Evolutionary conservation across 257 asterid species (phyloP).

Genomic region (Rhazya stricta): DNA sequence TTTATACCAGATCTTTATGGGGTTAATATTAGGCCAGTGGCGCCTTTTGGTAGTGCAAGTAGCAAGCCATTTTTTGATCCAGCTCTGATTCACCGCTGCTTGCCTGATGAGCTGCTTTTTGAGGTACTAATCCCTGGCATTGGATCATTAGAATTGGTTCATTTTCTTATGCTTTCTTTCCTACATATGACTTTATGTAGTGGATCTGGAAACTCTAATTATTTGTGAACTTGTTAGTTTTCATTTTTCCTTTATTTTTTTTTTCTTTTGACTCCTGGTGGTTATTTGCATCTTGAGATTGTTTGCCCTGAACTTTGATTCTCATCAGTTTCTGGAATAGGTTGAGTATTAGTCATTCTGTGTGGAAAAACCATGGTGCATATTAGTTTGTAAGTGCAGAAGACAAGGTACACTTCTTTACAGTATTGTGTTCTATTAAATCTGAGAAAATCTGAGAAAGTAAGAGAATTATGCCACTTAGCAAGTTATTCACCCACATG

Average conservation of each 20-base stretch:
- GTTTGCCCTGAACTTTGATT: neutral
- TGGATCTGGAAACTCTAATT: neutral
- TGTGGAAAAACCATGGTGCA: neutral
- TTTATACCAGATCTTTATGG: conserved; percentile 75
- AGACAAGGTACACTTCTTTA: neutral
- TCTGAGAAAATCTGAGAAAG: neutral
- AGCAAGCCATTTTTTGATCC: conserved; percentile 54
- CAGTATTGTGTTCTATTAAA: neutral
- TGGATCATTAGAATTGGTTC: neutral
- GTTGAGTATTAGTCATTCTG: neutral
- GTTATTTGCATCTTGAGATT: neutral
- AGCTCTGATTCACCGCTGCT: conserved; percentile 60
- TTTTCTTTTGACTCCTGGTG: neutral
- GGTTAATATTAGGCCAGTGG: conserved; percentile 74
- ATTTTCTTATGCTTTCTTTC: neutral
- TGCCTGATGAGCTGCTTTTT: conserved; percentile 89
- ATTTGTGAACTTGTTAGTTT: neutral
- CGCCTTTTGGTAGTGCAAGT: conserved; percentile 71
- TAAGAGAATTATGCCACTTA: neutral
- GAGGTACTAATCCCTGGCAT: conserved; percentile 46
- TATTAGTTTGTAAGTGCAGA: neutral
- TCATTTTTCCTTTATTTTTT: neutral
- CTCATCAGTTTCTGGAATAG: neutral
- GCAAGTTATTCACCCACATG: neutral
- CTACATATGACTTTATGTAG: neutral